Conservation (phyloP, 2,329 filamentous ascomycete species). For the Xylariaceae sp. region DNA sequence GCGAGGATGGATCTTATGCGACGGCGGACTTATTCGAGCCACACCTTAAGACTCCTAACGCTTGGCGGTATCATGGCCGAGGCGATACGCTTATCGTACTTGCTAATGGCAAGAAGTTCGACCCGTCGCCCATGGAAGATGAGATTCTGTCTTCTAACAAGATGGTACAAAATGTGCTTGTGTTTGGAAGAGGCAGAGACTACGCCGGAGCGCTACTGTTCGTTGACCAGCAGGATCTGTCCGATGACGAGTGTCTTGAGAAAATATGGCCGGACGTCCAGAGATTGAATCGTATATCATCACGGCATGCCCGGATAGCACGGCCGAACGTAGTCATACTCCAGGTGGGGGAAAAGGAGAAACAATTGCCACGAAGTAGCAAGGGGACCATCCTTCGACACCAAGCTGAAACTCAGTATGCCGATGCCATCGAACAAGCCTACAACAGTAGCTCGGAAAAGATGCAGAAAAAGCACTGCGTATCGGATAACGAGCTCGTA, state of each 20-base stretch:
- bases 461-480: constrained; percentile 11
- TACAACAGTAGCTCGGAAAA: constrained; percentile 33
- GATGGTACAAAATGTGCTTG: constrained; percentile 48
- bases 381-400: constrained; percentile 55
- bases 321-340: constrained; percentile 47
- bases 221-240: constrained; percentile 29
- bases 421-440: constrained; percentile 39
- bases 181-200: constrained; percentile 55
- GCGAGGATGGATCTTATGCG: constrained; percentile 54
- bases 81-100: constrained; percentile 58
- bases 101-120: constrained; percentile 64
- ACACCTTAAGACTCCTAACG: constrained; percentile 45
- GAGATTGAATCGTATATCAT: constrained; percentile 43
- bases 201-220: constrained; percentile 55
- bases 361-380: constrained; percentile 52
- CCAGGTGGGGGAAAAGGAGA: constrained; percentile 24
- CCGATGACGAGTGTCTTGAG: constrained; percentile 37
- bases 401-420: constrained; percentile 47
- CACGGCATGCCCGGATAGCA: constrained; percentile 47
- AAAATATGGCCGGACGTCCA: constrained; percentile 41
- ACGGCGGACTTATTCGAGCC: constrained; percentile 58
- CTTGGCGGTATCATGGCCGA: constrained; percentile 59
- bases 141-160: constrained; percentile 41
- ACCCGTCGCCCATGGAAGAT: constrained; percentile 57
- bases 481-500: constrained; percentile 34